phyloP scores from a whole-genome alignment of 1,284 basidiomycete genomes.

The Baeospora myosura region DNA sequence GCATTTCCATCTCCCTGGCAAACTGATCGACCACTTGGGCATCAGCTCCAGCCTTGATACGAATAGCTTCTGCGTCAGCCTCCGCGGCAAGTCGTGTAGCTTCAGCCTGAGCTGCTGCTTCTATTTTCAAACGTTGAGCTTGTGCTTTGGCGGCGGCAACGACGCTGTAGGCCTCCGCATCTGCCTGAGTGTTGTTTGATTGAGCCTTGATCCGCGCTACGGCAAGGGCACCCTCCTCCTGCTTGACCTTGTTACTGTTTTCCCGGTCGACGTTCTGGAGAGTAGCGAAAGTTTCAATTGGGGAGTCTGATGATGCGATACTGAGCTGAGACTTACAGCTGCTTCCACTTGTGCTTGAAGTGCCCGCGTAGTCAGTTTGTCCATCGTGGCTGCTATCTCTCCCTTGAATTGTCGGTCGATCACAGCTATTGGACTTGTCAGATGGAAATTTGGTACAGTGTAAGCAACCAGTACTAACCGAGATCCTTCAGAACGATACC shows the following conservation, averaged over 20 bases:
- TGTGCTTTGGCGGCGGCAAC: conserved; percentile 69
- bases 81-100: conserved; percentile 64
- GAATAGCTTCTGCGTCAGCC: conserved; percentile 65
- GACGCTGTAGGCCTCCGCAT: conserved; percentile 65
- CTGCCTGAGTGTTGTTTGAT: conserved; percentile 61
- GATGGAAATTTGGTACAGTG: not conserved
- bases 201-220: conserved; percentile 72
- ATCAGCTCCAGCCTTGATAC: conserved; percentile 58
- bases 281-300: conserved; percentile 1
- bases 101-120: conserved; percentile 66
- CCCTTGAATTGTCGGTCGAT: conserved; percentile 81
- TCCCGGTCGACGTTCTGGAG: conserved; percentile 71
- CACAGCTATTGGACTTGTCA: conserved; percentile 41
- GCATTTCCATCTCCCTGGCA: conserved; percentile 68
- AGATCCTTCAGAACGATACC: conserved; percentile 4
- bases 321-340: conserved; percentile 38
- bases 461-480: not conserved
- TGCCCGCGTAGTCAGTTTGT: conserved; percentile 73
- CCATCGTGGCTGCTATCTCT: conserved; percentile 75
- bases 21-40: conserved; percentile 53
- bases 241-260: conserved; percentile 78
- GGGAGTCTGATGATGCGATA: too few species aligned
- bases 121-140: conserved; percentile 62
- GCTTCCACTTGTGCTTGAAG: conserved; percentile 79
- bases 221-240: conserved; percentile 68